Base-by-base conservation (phyloP, 2,329 filamentous ascomycete species). In the Westerdykella sp. region DNA sequence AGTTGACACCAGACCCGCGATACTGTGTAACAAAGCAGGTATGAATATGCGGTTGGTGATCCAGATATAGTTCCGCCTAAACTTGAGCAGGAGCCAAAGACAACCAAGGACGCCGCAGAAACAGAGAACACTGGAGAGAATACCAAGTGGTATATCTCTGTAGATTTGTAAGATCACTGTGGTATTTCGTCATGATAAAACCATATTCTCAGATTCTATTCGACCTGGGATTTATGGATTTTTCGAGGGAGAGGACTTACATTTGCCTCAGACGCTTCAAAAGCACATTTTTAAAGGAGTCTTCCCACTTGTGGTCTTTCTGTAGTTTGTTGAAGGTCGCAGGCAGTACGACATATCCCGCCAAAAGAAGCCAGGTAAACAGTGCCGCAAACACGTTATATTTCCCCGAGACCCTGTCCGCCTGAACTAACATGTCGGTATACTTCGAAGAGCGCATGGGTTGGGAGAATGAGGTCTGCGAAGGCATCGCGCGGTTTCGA, bases 51-150 rank as follows among this genome's bases (percentile, higher is more conserved):
- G 66, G 53, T 77, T 75, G 7, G 76, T 64, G 16, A 78, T 62
- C 76, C 74, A 80, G 14, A 78, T 67, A 44, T 78, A 77, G 49
- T 79, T 78, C 13, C 57, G 53, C 34, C 69, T 58, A 60, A 73
- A 73, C 16, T 63, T 59, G 39, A 66, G 60, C 47, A 68, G 73
- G 13, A 79, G 60, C 54, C 62, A 67, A 2, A 67, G 40, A 53
- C 74, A 71, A 3, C 73, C 70, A 1, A 63, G 35, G 1, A 58
- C 51, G 3, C 73, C 73, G 4, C 71, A 44, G 6, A 60, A 62
- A 44, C 74, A 73, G 70, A 69, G 7, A 68, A 57, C 13, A 68
- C 70, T 1, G 70, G 69, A 12, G 76, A 55, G 22, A 67, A 72
- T 15, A 76, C 58, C 7, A 12, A 74, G 56, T 1, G 63, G 69